Conservation (phyloP, 2,329 filamentous ascomycete species). For the Fonsecaea multimorphosa region DNA sequence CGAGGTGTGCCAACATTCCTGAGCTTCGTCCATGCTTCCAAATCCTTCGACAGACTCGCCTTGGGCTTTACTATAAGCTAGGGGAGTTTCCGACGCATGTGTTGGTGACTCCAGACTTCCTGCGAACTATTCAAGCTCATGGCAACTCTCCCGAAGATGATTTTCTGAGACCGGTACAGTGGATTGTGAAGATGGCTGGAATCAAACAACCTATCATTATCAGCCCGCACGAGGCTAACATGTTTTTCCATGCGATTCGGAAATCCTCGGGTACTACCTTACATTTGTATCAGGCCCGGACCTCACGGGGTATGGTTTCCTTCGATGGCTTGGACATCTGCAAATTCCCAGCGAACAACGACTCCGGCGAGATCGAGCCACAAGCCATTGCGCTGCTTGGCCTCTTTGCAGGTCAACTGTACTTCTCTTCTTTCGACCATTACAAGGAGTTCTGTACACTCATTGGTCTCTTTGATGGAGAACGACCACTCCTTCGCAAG, state of each 20-base stretch:
- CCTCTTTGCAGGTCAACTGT: slow-evolving; percentile 72
- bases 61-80: slow-evolving; percentile 9
- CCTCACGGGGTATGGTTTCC: slow-evolving; percentile 46
- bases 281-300: slow-evolving; percentile 60
- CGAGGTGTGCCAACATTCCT: slow-evolving; percentile 39
- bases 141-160: slow-evolving; percentile 46
- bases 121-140: slow-evolving; percentile 50
- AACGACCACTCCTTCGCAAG: slow-evolving; percentile 47
- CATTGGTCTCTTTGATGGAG: slow-evolving; percentile 42
- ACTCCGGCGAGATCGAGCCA: slow-evolving; percentile 33
- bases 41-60: slow-evolving; percentile 47
- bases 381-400: slow-evolving; percentile 60
- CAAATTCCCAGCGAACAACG: slow-evolving; percentile 43
- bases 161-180: slow-evolving; percentile 62
- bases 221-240: slow-evolving; percentile 66
- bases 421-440: slow-evolving; percentile 61
- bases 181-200: slow-evolving; percentile 53
- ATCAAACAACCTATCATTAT: slow-evolving; percentile 57
- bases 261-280: slow-evolving; percentile 48
- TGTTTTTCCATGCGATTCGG: slow-evolving; percentile 53
- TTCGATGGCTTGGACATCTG: slow-evolving; percentile 58
- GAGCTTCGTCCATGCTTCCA: slow-evolving; percentile 57
- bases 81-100: slow-evolving; percentile 49
- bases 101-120: slow-evolving; percentile 60
- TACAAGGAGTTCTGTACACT: slow-evolving; percentile 51